Evolutionary conservation across 768 basidiomycete species (phyloP), one percentile per base, ranked within the genome.

Genomic region (Mycena maculata): DNA sequence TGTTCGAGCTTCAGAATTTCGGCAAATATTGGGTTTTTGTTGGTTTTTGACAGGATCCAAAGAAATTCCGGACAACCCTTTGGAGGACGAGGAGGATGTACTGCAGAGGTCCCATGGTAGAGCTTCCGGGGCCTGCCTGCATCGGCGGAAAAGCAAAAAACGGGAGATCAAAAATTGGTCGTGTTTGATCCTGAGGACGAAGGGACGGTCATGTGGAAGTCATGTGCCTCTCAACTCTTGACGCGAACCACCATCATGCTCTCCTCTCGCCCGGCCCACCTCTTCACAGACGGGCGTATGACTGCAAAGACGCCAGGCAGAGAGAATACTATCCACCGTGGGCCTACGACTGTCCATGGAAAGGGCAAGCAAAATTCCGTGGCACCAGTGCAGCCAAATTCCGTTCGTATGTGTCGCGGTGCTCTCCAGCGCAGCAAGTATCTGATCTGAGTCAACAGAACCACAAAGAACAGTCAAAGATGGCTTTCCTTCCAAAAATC

Each of bases 221-320:
- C n/a, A n/a, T n/a, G n/a, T n/a, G n/a, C n/a, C n/a, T 36, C 13
- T 36, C 33, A 36, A 13, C 16, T 25, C 22, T 45, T 25, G 41
- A 61, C 36, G 47, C 57, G n/a, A 52, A 59, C 60, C 54, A 54
- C 53, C 39, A 72, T 42, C 45, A 84, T 85, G 83, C 72, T 84
- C 47, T 80, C 80, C 69, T 76, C 79, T 36, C 79, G 83, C 25
- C 74, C 82, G 18, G 63, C 76, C 15, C 76, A 78, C 16, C 60
- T 80, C 4, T 67, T 67, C 42, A 72, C 75, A n/a, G 81, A 82
- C 45, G 68, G 69, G 11, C 72, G 75, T 18, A 71, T 77, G 9
- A 73, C 78, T 10, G 71, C 82, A 1, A 90, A 86, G 75, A 92
- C 90, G 0, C 90, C 90, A 2, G 88, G 85, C n/a, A 79, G 84